Evolutionary conservation across 352 stramenopile species (phyloP), one percentile per base, ranked within the genome.

Genomic region (Globisporangium irregulare): DNA sequence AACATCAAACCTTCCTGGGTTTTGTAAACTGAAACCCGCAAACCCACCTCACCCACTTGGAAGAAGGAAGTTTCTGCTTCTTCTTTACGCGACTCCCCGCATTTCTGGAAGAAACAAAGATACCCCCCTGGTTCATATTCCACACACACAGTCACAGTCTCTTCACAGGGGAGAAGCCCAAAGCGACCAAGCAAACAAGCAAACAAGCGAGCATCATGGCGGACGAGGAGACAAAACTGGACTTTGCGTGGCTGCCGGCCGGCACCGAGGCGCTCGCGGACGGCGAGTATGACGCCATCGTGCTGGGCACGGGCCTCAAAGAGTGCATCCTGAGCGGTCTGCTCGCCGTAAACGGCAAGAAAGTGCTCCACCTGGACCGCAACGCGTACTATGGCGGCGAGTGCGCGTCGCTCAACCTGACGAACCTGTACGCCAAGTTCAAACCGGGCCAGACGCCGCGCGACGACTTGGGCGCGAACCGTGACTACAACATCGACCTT

Each of bases 401-500:
- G 72, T 99, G 96, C 75, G 97, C 98, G 62, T 99, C 97, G 65
- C 89, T 99, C 59, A 99, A 99, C 84, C 82, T 99, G 24, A 97
- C 94, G 14, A 99, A 99, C 80, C 86, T 99, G 15, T 99, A 98
- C 85, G 90, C 93, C 76, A 98, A 98, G 79, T 98, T 97, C 78
- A 92, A 94, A 75, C 84, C 82, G 0, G 82, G 79, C 6, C 73
- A 91, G 62, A 68, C 84, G 64, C 80, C 86, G 59, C 76, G 82
- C 62, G 74, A 79, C 54, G 82, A 94, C 22, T 78, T 99, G 36
- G 97, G 97, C 62, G 95, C 91, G 46, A 98, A 98, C 77, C 96
- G 97, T 57, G 97, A 99, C 83, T 99, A 99, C 89, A 99, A 99
- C 79, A 98, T 99, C 61, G 98, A 99, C 83, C 84, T 99, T 27